These are phyloP conservation scores for Penicillium egyptiacum DNA, from an alignment of 495 filamentous ascomycete genomes.

Conservation along the genomic window DNA sequence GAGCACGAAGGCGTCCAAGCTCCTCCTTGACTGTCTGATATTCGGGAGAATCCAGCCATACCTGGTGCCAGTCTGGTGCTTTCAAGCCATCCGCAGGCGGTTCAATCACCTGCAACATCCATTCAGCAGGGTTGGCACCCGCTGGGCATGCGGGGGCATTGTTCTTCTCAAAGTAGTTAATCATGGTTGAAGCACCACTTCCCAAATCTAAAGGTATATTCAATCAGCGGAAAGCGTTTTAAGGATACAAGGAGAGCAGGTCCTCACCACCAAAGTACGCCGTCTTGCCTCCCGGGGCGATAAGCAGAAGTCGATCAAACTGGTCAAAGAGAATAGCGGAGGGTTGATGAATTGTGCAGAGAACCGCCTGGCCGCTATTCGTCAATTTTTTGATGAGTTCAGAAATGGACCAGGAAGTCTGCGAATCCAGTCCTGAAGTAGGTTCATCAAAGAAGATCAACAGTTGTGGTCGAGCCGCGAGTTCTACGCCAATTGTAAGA, in stretches of 20 bases:
- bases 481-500: background rate
- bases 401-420: background rate
- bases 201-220: background rate
- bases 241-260: background rate
- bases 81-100: background rate
- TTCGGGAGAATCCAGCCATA: conserved; percentile 67
- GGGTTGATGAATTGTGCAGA: background rate
- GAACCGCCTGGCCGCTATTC: background rate
- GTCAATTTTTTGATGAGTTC: background rate
- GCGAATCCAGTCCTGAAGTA: background rate
- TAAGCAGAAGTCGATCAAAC: background rate
- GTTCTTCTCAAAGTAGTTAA: background rate
- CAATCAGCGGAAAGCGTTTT: background rate
- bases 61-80: conserved; percentile 59
- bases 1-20: conserved; percentile 55
- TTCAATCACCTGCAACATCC: background rate
- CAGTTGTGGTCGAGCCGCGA: background rate
- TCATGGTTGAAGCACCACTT: background rate
- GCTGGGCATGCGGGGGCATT: background rate
- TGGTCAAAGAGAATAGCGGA: background rate
- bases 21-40: conserved; percentile 57
- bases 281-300: background rate
- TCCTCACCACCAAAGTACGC: background rate
- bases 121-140: background rate
- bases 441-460: conserved; percentile 1